These are phyloP conservation scores for Hysterium pulicare DNA, from an alignment of 2,329 filamentous ascomycete species.

Conservation along the genomic window DNA sequence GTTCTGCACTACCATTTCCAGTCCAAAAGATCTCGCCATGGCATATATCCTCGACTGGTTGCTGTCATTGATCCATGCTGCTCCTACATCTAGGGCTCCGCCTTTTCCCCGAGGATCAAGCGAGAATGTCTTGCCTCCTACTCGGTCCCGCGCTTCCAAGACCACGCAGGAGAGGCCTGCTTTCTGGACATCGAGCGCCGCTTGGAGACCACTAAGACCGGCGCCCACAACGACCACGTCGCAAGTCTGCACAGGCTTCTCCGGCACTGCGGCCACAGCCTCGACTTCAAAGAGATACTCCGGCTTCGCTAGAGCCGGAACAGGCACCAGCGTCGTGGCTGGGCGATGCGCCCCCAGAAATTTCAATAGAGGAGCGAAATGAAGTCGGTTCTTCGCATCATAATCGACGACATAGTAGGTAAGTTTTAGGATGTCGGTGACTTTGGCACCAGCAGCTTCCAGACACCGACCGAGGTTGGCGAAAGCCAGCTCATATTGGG, in stretches of 20 bases:
- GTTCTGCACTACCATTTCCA: constrained; percentile 50
- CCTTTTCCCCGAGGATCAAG: constrained; percentile 27
- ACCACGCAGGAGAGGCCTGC: constrained; percentile 40
- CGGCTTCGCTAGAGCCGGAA: constrained; percentile 38
- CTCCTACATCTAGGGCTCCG: constrained; percentile 51
- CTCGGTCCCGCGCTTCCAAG: constrained; percentile 48
- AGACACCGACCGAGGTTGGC: not conserved
- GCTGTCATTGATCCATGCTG: constrained; percentile 59
- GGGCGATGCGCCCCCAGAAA: constrained; percentile 42
- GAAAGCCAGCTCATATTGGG: not conserved
- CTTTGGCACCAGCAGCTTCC: not conserved
- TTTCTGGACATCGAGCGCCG: constrained; percentile 30
- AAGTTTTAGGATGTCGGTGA: not conserved
- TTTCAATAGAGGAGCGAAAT: constrained; percentile 2
- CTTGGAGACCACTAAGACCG: constrained; percentile 22
- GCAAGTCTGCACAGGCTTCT: not conserved
- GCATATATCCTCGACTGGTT: constrained; percentile 48
- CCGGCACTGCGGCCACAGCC: constrained; percentile 31
- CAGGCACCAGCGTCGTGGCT: constrained; percentile 43
- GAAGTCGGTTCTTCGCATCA: not conserved
- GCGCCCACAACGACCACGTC: constrained; percentile 41
- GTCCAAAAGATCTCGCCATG: constrained; percentile 40
- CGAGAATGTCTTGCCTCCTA: constrained; percentile 52
- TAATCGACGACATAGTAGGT: not conserved
- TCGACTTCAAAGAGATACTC: constrained; percentile 46